Evolutionary conservation across 1,139 yeast species (phyloP).

Genomic region (Magnusiomyces magnusii): DNA sequence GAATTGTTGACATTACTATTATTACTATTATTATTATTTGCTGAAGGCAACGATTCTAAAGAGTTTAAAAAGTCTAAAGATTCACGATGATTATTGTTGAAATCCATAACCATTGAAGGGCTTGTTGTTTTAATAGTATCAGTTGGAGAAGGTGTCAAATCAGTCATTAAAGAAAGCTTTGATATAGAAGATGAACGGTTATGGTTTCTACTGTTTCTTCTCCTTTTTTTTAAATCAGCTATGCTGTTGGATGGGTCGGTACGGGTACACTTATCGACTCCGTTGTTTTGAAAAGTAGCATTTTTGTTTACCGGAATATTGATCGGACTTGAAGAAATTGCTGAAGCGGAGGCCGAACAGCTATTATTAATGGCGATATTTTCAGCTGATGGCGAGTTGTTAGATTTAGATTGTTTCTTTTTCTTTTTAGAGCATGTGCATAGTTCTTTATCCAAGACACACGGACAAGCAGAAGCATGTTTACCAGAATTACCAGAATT

Average conservation of each 20-base stretch:
- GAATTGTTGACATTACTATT: not conserved
- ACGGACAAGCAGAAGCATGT: constrained; percentile 43
- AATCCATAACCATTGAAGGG: constrained; percentile 8
- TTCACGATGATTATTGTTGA: not conserved
- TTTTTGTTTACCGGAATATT: not conserved
- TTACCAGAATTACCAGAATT: constrained; percentile 44
- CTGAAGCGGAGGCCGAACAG: not conserved
- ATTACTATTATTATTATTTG: no score
- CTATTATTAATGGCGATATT: not conserved
- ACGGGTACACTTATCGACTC: not conserved
- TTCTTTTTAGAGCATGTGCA: constrained; percentile 51
- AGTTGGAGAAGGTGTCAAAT: not conserved
- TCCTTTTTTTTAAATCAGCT: not conserved
- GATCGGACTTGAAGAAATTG: not conserved
- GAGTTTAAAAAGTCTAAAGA: constrained; percentile 9
- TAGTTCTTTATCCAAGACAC: constrained; percentile 45
- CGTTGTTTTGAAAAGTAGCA: not conserved
- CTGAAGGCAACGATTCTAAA: constrained; percentile 6
- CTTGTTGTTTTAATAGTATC: not conserved
- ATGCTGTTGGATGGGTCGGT: not conserved
- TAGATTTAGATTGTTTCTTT: constrained; percentile 6
- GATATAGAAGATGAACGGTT: constrained; percentile 9
- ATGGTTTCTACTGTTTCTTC: not conserved
- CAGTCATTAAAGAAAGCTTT: not conserved
- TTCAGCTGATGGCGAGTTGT: constrained; percentile 1